Evolutionary conservation across 2,329 filamentous ascomycete genomes (phyloP).

Genomic region (Colletotrichum nymphaeae): DNA sequence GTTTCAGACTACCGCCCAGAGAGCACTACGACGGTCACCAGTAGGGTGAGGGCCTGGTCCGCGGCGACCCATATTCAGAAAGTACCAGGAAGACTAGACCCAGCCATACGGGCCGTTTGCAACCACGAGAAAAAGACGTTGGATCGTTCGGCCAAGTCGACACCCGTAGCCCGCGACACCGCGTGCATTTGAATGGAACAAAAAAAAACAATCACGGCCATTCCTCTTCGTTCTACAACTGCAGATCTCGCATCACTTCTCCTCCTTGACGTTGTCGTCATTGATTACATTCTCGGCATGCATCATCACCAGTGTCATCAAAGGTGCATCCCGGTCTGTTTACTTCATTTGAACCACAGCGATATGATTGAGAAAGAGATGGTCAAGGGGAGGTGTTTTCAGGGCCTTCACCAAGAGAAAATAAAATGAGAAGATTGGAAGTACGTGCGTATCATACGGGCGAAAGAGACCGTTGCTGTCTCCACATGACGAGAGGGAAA

Average conservation of each 20-base stretch:
- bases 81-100: slow-evolving; percentile 9
- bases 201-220: slow-evolving; percentile 8
- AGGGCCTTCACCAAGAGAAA: neutral
- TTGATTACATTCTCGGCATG: neutral
- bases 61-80: slow-evolving; percentile 3
- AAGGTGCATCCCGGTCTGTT: neutral
- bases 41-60: neutral
- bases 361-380: neutral
- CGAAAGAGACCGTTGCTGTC: neutral
- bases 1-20: slow-evolving; percentile 8
- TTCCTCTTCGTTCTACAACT: neutral
- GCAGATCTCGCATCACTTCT: neutral
- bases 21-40: neutral
- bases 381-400: neutral
- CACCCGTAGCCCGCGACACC: neutral
- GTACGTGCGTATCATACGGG: slow-evolving; percentile 16
- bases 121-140: slow-evolving; percentile 5
- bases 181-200: neutral
- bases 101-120: slow-evolving; percentile 20
- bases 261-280: neutral
- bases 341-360: neutral
- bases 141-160: slow-evolving; percentile 18
- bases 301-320: neutral
- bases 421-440: neutral
- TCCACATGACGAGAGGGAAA: neutral